These are phyloP conservation scores for Linanthus parryae DNA, from an alignment of 148 eudicot genomes.

Conservation along the genomic window DNA sequence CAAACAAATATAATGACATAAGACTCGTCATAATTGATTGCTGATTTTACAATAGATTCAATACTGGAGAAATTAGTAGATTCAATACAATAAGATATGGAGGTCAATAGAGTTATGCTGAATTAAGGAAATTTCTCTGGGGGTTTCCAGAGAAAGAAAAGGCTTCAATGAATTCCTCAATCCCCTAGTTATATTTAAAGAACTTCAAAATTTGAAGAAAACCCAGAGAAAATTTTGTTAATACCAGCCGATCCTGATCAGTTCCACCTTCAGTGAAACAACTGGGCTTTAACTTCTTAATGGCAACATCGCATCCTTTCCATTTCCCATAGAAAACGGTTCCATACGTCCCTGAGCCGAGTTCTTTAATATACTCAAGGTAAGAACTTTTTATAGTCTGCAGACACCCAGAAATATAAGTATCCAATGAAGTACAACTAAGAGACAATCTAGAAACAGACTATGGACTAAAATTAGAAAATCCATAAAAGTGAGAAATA, in stretches of 20 bases:
- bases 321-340: slow-evolving; percentile 61
- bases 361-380: slow-evolving; percentile 49
- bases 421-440: background rate
- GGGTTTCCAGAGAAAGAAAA: too few relatives aligned
- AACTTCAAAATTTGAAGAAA: too few relatives aligned
- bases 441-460: background rate
- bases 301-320: slow-evolving; percentile 63
- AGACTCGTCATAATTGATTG: too few relatives aligned
- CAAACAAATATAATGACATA: too few relatives aligned
- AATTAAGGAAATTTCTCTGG: too few relatives aligned
- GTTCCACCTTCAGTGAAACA: slow-evolving; percentile 34
- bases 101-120: too few relatives aligned
- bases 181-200: too few relatives aligned
- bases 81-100: too few relatives aligned
- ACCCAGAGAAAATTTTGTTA: background rate
- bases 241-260: slow-evolving; percentile 47
- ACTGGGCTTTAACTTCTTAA: slow-evolving; percentile 44
- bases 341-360: slow-evolving; percentile 57
- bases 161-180: too few relatives aligned
- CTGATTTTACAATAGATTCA: too few relatives aligned
- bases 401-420: slow-evolving; percentile 1
- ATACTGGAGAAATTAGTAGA: too few relatives aligned
- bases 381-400: slow-evolving; percentile 41
- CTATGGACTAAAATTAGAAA: background rate
- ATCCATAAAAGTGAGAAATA: background rate